Evolutionary conservation across 805 yeast species (phyloP).

Genomic region (Sugiyamaella americana): DNA sequence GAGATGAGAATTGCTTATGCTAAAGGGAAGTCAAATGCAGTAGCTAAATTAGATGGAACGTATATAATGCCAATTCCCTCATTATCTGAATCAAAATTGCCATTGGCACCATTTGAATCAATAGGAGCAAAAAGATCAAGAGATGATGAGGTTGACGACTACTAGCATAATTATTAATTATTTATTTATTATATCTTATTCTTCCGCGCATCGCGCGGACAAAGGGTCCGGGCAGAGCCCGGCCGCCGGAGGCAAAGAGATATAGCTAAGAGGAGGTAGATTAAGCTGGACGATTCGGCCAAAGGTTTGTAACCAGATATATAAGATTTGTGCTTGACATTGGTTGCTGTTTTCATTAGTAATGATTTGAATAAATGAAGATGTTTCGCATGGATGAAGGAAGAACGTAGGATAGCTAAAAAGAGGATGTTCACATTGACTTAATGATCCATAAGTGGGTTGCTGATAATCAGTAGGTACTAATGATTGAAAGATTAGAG

Average conservation of each 20-base stretch:
- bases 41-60: conserved; percentile 29
- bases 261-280: no score
- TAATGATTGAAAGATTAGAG: conserved; percentile 7
- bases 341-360: background rate
- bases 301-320: conserved; percentile 28
- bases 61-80: conserved; percentile 20
- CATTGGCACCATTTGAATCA: conserved; percentile 15
- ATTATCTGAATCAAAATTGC: conserved; percentile 13
- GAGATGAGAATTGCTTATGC: conserved; percentile 29
- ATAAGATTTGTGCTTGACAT: conserved; percentile 9
- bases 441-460: conserved; percentile 14
- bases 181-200: background rate
- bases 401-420: conserved; percentile 26
- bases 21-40: conserved; percentile 25
- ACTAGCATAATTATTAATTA: background rate
- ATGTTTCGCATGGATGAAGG: conserved; percentile 41
- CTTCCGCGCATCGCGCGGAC: background rate
- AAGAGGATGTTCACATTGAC: conserved; percentile 29
- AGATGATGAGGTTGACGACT: conserved; percentile 25
- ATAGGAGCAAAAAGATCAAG: conserved; percentile 1
- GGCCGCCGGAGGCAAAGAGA: background rate
- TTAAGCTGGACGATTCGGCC: conserved; percentile 15
- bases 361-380: conserved; percentile 26
- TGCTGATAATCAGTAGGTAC: conserved; percentile 6
- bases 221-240: background rate